These are phyloP conservation scores for Teunomyces gatunensis DNA, from an alignment of 805 yeast species.

Conservation along the genomic window DNA sequence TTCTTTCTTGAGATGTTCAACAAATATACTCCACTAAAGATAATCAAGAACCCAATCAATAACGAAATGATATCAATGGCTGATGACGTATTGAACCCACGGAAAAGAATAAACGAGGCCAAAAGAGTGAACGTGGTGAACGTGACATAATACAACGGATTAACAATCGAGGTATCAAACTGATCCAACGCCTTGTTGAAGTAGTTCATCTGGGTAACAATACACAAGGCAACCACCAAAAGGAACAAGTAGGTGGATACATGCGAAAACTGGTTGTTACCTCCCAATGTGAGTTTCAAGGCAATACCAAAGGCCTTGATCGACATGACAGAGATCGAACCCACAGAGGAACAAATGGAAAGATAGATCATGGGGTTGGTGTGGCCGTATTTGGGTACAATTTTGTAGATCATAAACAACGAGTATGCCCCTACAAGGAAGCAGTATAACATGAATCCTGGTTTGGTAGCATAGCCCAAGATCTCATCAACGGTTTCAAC, in stretches of 20 bases:
- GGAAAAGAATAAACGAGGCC: slow-evolving; percentile 82
- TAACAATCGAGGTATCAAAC: slow-evolving; percentile 88
- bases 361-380: slow-evolving; percentile 85
- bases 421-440: slow-evolving; percentile 64
- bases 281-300: slow-evolving; percentile 74
- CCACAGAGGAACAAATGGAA: slow-evolving; percentile 86
- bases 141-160: slow-evolving; percentile 86
- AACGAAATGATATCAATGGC: slow-evolving; percentile 78
- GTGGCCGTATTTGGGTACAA: slow-evolving; percentile 78
- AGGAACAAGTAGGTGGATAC: slow-evolving; percentile 81
- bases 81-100: slow-evolving; percentile 82
- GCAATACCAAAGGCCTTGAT: slow-evolving; percentile 95
- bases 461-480: slow-evolving; percentile 71
- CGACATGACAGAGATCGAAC: slow-evolving; percentile 86
- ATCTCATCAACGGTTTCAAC: slow-evolving; percentile 87
- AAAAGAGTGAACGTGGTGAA: slow-evolving; percentile 84
- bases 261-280: slow-evolving; percentile 86
- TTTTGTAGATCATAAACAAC: slow-evolving; percentile 73
- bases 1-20: slow-evolving; percentile 73
- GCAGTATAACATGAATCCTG: slow-evolving; percentile 70
- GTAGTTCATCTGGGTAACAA: slow-evolving; percentile 88
- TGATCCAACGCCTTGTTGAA: slow-evolving; percentile 92
- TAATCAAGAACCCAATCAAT: slow-evolving; percentile 80
- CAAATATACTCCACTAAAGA: slow-evolving; percentile 83
- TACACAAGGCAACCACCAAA: slow-evolving; percentile 74